Conservation (phyloP, 1,139 yeast species). For the Candida tunisiensis region DNA sequence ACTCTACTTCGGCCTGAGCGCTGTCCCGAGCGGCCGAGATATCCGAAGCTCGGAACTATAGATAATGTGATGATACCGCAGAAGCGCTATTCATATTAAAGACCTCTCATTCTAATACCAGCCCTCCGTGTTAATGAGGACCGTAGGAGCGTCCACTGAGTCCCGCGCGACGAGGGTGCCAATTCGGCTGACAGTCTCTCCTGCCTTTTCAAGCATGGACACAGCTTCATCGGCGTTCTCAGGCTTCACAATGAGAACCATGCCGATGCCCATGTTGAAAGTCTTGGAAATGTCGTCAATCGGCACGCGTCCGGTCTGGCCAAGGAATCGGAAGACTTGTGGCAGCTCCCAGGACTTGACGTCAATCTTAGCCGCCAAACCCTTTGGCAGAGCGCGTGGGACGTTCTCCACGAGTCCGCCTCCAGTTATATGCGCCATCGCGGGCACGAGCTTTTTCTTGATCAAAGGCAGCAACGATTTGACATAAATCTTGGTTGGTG, state of each 20-base stretch:
- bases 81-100: slow-evolving; percentile 1
- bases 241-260: slow-evolving; percentile 65
- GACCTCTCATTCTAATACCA: slow-evolving; percentile 26
- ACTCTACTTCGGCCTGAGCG: no score
- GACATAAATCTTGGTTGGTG: slow-evolving; percentile 90
- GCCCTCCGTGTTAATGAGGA: slow-evolving; percentile 43
- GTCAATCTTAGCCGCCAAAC: slow-evolving; percentile 68
- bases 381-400: slow-evolving; percentile 81
- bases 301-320: slow-evolving; percentile 83
- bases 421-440: slow-evolving; percentile 95
- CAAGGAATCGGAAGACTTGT: slow-evolving; percentile 85
- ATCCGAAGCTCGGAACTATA: no score
- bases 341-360: slow-evolving; percentile 72
- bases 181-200: slow-evolving; percentile 65
- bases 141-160: slow-evolving; percentile 50
- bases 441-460: slow-evolving; percentile 45
- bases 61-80: no score
- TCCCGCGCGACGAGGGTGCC: slow-evolving; percentile 49
- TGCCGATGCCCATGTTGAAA: slow-evolving; percentile 91
- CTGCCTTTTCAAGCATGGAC: slow-evolving; percentile 37
- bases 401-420: slow-evolving; percentile 95
- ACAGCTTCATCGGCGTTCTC: slow-evolving; percentile 45
- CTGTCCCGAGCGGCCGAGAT: no score
- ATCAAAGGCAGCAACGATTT: slow-evolving; percentile 71
- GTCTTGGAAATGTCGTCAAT: slow-evolving; percentile 73